Conservation (phyloP, 805 yeast species). For the Martiniozyma abietophila region DNA sequence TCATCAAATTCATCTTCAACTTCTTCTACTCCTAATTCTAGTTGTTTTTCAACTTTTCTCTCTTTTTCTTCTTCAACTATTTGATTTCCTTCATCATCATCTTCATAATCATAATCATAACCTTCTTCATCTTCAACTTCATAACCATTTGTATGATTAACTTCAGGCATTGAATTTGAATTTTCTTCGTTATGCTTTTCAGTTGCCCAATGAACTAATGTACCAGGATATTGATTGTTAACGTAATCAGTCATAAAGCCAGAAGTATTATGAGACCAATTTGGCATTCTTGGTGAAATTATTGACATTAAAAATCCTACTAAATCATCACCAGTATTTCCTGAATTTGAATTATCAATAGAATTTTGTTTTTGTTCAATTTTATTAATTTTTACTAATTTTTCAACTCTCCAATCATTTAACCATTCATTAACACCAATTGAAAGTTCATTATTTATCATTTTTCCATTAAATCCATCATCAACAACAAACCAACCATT, state of each 20-base stretch:
- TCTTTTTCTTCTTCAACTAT: constrained; percentile 5
- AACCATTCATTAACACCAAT: constrained; percentile 3
- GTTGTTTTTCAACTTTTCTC: not conserved
- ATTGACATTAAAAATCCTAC: constrained; percentile 2
- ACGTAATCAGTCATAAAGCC: constrained; percentile 26
- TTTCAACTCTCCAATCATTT: not conserved
- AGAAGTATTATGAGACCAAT: constrained; percentile 24
- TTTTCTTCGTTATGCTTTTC: constrained; percentile 11
- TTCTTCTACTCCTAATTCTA: constrained; percentile 1
- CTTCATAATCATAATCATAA: constrained; percentile 17
- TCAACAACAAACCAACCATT: too few species aligned
- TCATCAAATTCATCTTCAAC: constrained; percentile 4
- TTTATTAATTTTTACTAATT: not conserved
- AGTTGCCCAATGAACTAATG: constrained; percentile 5
- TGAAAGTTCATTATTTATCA: not conserved
- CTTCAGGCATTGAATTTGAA: constrained; percentile 14
- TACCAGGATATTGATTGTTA: constrained; percentile 19
- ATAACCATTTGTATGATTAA: constrained; percentile 28
- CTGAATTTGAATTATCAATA: not conserved
- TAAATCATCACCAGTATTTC: not conserved
- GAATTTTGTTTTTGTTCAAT: not conserved
- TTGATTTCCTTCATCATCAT: constrained; percentile 10
- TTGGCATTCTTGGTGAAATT: constrained; percentile 19
- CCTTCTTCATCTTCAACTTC: constrained; percentile 15
- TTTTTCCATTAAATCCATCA: too few species aligned